Evolutionary conservation across 2,329 filamentous ascomycete species (phyloP).

Genomic region (Neofusicoccum kwambonambiense): DNA sequence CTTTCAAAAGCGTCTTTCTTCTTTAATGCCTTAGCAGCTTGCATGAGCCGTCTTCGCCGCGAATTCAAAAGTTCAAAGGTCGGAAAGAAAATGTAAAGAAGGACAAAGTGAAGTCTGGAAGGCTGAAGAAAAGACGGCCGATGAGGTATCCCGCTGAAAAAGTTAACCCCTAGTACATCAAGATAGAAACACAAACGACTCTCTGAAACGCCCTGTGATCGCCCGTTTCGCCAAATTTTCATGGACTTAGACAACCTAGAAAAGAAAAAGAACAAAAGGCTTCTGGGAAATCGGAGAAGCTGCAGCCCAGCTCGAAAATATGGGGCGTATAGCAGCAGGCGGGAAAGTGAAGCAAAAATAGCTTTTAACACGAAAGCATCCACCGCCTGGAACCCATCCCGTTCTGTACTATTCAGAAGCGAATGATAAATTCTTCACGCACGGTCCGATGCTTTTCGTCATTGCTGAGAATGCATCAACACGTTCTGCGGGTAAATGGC

Average conservation of each 20-base stretch:
- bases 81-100: neutral
- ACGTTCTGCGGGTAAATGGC: neutral
- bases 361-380: neutral
- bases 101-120: neutral
- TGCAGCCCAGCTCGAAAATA: neutral
- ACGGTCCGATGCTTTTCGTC: constrained; percentile 1
- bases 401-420: neutral
- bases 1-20: neutral
- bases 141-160: constrained; percentile 9
- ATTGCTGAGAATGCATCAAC: constrained; percentile 6
- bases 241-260: constrained; percentile 10
- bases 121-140: neutral
- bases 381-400: neutral
- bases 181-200: neutral
- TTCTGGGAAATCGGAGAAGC: neutral
- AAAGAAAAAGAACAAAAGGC: neutral
- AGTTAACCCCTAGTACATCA: constrained; percentile 11
- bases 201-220: constrained; percentile 4
- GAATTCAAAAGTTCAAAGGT: neutral
- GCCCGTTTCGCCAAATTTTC: constrained; percentile 7
- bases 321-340: neutral
- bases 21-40: neutral
- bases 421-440: neutral
- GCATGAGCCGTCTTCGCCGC: neutral
- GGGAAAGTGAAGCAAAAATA: neutral